phyloP scores from a whole-genome alignment of 1,284 basidiomycete genomes.

The Mycosarcoma mackinlayi region DNA sequence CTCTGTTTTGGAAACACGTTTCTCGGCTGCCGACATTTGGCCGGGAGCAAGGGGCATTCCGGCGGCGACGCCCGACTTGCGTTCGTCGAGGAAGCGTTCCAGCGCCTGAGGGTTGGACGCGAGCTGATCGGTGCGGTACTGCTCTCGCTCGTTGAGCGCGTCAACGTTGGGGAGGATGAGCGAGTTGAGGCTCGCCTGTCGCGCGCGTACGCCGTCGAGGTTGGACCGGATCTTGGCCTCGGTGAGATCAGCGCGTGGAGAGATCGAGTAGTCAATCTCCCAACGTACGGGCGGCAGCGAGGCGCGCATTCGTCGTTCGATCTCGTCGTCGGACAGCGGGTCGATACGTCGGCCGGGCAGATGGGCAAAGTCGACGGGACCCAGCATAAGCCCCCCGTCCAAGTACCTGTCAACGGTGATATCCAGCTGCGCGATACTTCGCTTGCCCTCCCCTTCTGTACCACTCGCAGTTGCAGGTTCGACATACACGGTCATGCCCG shows the following conservation, averaged over 20 bases:
- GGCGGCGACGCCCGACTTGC: conserved; percentile 47
- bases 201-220: conserved; percentile 41
- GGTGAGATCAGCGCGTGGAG: conserved; percentile 50
- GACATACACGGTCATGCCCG: conserved; percentile 55
- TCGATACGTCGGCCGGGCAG: conserved; percentile 47
- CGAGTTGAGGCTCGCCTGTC: conserved; percentile 42
- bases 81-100: conserved; percentile 54
- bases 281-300: conserved; percentile 35
- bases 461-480: conserved; percentile 27
- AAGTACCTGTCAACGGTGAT: conserved; percentile 63
- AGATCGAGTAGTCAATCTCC: conserved; percentile 62
- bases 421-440: conserved; percentile 55
- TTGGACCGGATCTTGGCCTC: conserved; percentile 41
- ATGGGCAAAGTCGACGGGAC: conserved; percentile 57
- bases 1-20: no score
- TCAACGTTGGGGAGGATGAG: conserved; percentile 64
- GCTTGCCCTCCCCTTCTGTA: neutral
- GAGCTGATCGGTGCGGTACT: conserved; percentile 42
- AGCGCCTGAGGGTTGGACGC: conserved; percentile 54
- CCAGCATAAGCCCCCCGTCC: conserved; percentile 51
- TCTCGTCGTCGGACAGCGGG: conserved; percentile 51
- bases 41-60: conserved; percentile 65
- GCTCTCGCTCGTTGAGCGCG: conserved; percentile 59
- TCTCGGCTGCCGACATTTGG: conserved; percentile 38
- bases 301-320: conserved; percentile 33